Conservation (phyloP, 805 yeast species). For the Debaryomyces castellii region DNA sequence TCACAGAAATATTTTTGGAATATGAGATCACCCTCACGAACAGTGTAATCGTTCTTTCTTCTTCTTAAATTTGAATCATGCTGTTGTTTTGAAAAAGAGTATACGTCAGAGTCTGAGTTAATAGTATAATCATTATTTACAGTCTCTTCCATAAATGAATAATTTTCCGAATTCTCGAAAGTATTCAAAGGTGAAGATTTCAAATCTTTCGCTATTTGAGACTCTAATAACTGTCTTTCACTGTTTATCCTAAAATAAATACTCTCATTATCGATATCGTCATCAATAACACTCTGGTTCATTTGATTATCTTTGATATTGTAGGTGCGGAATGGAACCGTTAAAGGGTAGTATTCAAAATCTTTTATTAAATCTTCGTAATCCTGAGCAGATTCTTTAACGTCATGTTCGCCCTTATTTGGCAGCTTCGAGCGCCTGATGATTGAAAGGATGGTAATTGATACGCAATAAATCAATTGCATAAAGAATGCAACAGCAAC, state of each 20-base stretch:
- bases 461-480: conserved; percentile 29
- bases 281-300: not conserved
- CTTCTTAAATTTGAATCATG: conserved; percentile 15
- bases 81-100: conserved; percentile 18
- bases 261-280: conserved; percentile 9
- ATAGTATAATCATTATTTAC: not conserved
- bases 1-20: conserved; percentile 40
- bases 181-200: too few relatives aligned
- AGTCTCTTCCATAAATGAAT: not conserved
- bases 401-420: not conserved
- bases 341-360: conserved; percentile 26
- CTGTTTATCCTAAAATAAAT: conserved; percentile 14
- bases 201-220: not conserved
- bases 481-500: conserved; percentile 29
- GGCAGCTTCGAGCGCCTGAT: conserved; percentile 8
- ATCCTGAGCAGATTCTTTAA: conserved; percentile 5
- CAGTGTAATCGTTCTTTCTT: conserved; percentile 48
- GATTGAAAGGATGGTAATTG: conserved; percentile 23
- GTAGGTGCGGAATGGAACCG: not conserved
- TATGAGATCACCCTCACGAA: conserved; percentile 60
- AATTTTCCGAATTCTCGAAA: too few relatives aligned
- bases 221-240: conserved; percentile 5
- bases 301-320: not conserved
- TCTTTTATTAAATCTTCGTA: conserved; percentile 20
- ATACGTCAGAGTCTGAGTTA: not conserved